Evolutionary conservation across 2,329 filamentous ascomycete species (phyloP), one percentile per base, ranked within the genome.

Genomic region (Balansia obtecta): DNA sequence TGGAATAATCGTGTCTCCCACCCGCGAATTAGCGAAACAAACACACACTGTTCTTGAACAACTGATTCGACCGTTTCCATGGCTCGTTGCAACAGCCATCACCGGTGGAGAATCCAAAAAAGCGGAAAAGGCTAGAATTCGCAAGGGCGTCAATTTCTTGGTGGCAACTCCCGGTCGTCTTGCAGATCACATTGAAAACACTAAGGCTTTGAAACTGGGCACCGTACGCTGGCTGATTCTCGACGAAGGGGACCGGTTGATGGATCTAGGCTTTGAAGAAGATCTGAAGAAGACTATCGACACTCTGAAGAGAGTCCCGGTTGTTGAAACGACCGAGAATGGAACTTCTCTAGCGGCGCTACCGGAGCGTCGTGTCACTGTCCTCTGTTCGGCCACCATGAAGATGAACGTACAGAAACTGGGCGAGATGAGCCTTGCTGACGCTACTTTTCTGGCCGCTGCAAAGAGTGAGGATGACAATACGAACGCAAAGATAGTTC

Each of bases 201-300:
- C 93, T 0, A 82, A 95, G 65, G 88, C 84, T 0, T 72, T 98
- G 48, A 87, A 93, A 56, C 82, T 97, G 40, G 86, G 86, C 60
- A 90, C 85, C 20, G 91, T 96, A 4, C 77, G 91, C 53, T 98
- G 93, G 93, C 71, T 98, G 22, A 83, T 98, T 2, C 76, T 98
- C 6, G 93, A 98, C 60, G 93, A 98, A 68, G 93, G 93, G 32
- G 93, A 98, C 73, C 80, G 93, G n/a, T 72, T 98, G 63, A 96
- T 98, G 91, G 93, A 98, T 63, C 77, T 97, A 61, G 93, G 93
- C 0, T 98, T 98, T 58, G 93, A 97, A 67, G 83, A 96, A 49
- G 91, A 97, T 61, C 80, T 98, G 53, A 86, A 87, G 62, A 86
- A 84, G 53, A 91, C 96, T 56, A 86, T 98, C 15, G 76, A 80